These are phyloP conservation scores for Hirsutella minnesotensis DNA, from an alignment of 2,329 filamentous ascomycete species.

Conservation along the genomic window DNA sequence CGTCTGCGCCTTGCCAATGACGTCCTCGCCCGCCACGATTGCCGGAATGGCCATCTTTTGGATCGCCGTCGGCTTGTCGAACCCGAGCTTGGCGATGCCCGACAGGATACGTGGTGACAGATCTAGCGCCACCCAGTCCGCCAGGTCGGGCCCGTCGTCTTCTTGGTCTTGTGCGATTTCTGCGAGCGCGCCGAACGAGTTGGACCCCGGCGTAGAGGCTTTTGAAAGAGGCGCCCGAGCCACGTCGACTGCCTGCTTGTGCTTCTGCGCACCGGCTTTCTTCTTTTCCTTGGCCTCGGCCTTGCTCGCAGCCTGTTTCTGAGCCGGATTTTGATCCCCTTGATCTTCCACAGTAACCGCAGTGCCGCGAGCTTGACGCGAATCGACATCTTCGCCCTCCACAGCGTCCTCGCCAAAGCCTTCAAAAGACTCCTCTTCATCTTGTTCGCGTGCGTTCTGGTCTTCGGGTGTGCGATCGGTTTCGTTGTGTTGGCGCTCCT, in stretches of 20 bases:
- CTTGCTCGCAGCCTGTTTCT: constrained; percentile 14
- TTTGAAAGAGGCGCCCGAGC: neutral
- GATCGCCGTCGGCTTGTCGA: constrained; percentile 70
- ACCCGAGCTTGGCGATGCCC: constrained; percentile 68
- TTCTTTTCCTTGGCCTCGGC: constrained; percentile 15
- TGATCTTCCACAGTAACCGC: constrained; percentile 17
- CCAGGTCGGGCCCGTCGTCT: constrained; percentile 54
- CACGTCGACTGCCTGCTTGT: constrained; percentile 16
- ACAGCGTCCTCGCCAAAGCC: constrained; percentile 46
- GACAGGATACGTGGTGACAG: constrained; percentile 62
- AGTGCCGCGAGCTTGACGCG: constrained; percentile 19
- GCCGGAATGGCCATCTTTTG: constrained; percentile 71
- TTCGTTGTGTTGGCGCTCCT: constrained; percentile 9
- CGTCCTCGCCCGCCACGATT: constrained; percentile 72
- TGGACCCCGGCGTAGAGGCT: constrained; percentile 17
- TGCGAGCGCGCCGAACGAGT: constrained; percentile 42
- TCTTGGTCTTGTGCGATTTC: constrained; percentile 40
- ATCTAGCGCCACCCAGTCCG: constrained; percentile 64
- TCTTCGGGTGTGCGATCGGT: constrained; percentile 7
- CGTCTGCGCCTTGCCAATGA: constrained; percentile 91
- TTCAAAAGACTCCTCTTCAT: constrained; percentile 44
- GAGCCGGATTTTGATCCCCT: constrained; percentile 13
- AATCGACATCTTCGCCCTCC: constrained; percentile 19
- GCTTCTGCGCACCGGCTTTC: constrained; percentile 22
- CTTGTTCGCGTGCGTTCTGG: neutral